Base-by-base conservation (phyloP, 371 early-diverging fungal species). In the Umbelopsis sp. region DNA sequence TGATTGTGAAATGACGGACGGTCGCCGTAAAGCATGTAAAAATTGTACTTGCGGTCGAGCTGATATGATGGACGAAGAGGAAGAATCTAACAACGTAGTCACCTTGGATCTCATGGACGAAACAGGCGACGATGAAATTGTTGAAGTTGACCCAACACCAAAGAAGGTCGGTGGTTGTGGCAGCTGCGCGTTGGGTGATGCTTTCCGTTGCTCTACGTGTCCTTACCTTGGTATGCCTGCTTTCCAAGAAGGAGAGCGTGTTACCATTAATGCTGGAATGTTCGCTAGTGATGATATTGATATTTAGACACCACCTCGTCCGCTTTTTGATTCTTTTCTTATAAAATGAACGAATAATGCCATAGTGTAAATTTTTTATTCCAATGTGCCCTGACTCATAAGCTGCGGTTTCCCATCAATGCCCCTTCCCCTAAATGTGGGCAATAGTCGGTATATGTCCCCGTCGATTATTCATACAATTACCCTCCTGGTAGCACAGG, bases 181-280 rank as follows among this genome's bases (percentile, higher is more conserved):
- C 41, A 88, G 92, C 87, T 99, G 99, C 80, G 94, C 94, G 68
- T 81, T 99, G 41, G 99, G 99, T 16, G 99, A 99, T 87, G 99
- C 99, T 10, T 99, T 99, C 88, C 90, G 99, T 66, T 99, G 99
- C 83, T 85, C 91, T 11, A 91, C 92, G 32, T 99, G 99, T 77
- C 99, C 99, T 32, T 99, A 97, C 70, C 78, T 94, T 45, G 99
- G 99, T 57, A 94, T 98, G 93, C 99, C 99, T 32, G 95, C 99
- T 1, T 99, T 99, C 84, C 89, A 95, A 75, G 95, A 96, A 0
- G 99, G 99, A 32, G 96, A 99, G 74, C 94, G 96, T 78, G 92
- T 99, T 51, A 84, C 87, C 22, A 82, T 95, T 16, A 84, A 79
- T 35, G 93, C 93, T 41, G 83, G 83, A 25, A 80, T 80, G 79